Evolutionary conservation across 108 stramenopile genomes (phyloP), one percentile per base, ranked within the genome.

Genomic region (Skeletonema tropicum): DNA sequence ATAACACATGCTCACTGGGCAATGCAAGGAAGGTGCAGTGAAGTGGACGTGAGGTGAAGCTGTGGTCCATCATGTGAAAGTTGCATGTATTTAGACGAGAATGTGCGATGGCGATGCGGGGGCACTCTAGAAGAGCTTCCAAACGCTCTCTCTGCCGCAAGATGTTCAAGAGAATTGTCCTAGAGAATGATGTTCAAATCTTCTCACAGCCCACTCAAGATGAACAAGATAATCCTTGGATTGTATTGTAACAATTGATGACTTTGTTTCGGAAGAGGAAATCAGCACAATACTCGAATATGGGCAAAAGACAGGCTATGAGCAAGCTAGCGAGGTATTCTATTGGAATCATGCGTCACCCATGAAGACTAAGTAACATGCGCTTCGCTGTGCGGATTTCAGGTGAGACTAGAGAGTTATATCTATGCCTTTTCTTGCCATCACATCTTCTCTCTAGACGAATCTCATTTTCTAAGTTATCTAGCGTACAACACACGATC

Each of bases 221-320:
- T 29, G 42, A 78, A 59, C 25, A 83, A 72, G 49, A 55, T 14
- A 35, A 46, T 2, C 92, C 94, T 13, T 95, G 89, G 89, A 78
- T 97, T 15, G n/a, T n/a, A n/a, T n/a, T n/a, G 72, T 94, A 35
- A 91, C 89, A 5, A 87, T 93, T 71, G 88, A 92, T n/a, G 77
- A 89, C 57, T 95, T 92, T 68, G 38, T 90, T 42, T 77, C 76
- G 19, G 72, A 76, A 1, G 87, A 89, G 41, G 88, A 95, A 76
- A 88, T 89, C 71, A 41, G 89, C 45, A 35, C 71, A 19, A 38
- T 92, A 58, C 75, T 92, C 41, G 71, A 83, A 25, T 61, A 84
- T 9, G 89, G 86, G 9, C 71, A 79, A 68, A 36, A 71, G 63
- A 83, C 83, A 39, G 67, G 72, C 32, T 92, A 89, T 58, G 69